phyloP scores from a whole-genome alignment of 345 rosid species.

The Jatropha curcas region DNA sequence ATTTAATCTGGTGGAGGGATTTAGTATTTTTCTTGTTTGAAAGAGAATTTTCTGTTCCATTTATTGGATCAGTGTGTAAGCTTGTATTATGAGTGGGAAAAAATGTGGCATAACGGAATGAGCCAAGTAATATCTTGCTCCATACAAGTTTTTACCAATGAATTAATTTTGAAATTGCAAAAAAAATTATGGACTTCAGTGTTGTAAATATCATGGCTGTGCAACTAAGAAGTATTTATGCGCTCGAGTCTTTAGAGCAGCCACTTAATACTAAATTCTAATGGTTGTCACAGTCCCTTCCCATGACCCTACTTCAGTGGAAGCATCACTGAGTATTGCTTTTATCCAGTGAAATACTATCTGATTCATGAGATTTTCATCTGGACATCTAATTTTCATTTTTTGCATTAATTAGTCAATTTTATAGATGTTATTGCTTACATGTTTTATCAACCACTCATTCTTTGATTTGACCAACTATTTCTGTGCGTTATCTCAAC shows the following conservation, averaged over 20 bases:
- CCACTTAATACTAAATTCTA: not conserved
- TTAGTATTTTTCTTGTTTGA: not conserved
- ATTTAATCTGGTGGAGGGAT: conserved; percentile 6
- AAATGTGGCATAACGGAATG: too few relatives aligned
- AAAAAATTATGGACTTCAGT: not conserved
- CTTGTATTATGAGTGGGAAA: not conserved
- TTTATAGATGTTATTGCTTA: not conserved
- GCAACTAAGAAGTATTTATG: not conserved
- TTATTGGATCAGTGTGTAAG: not conserved
- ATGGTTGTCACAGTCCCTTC: not conserved
- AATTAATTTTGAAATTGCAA: not conserved
- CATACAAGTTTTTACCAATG: not conserved
- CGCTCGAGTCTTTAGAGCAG: not conserved
- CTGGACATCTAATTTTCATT: not conserved
- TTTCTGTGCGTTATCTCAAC: conserved; percentile 1
- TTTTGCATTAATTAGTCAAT: not conserved
- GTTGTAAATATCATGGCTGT: not conserved
- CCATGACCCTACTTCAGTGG: not conserved
- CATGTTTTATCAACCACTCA: conserved; percentile 2
- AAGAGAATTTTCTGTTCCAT: not conserved
- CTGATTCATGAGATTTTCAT: not conserved
- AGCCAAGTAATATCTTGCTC: not conserved
- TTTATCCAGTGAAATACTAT: not conserved
- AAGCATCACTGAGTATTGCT: not conserved
- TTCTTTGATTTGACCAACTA: conserved; percentile 1